Base-by-base conservation (phyloP, 2,329 filamentous ascomycete genomes). In the Stachybotrys chlorohalonatus region DNA sequence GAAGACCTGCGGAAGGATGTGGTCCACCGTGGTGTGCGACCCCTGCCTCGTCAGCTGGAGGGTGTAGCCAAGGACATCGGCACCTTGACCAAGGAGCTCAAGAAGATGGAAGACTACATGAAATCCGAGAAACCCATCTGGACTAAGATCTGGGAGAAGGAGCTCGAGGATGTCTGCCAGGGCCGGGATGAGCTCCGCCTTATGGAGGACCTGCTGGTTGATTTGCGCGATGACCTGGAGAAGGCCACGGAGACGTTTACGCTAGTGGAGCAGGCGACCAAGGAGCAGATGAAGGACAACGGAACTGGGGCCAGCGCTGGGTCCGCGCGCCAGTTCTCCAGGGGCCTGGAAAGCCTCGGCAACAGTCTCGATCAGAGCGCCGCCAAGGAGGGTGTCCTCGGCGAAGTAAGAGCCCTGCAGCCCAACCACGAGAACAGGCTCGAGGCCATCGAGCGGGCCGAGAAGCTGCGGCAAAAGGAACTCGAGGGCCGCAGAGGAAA, bases 101-200 rank as follows among this genome's bases (percentile, higher is more conserved):
- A 90, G 80, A 92, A 89, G 73, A 87, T 99, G 81, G 89, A 96
- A 67, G 92, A 96, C 15, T 95, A 89, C 75, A 82, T 99, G 74
- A 86, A 85, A 63, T 83, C 84, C 50, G 94, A 99, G 79, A 96
- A 96, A 71, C 94, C 94, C 0, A 79, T 96, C 55, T 99, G 94
- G 93, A 96, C 91, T 54, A 96, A 96, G 82, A 95, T 97, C 60
- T 99, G 94, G 94, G 93, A 97, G 80, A 92, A 95, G 73, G 92
- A 97, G 70, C 78, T 99, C 49, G 90, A 97, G 70, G 86, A 93
- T 53, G 93, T 99, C 3, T 97, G 94, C 73, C 91, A 95, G 68
- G 94, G 96, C 66, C 85, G 92, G 61, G 93, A 97, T 66, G 86
- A 96, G 70, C 82, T 99, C 62, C 94, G 91, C 52, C 88, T 97